Evolutionary conservation across 768 basidiomycete species (phyloP), one percentile per base, ranked within the genome.

Genomic region (Termitomyces sp.): DNA sequence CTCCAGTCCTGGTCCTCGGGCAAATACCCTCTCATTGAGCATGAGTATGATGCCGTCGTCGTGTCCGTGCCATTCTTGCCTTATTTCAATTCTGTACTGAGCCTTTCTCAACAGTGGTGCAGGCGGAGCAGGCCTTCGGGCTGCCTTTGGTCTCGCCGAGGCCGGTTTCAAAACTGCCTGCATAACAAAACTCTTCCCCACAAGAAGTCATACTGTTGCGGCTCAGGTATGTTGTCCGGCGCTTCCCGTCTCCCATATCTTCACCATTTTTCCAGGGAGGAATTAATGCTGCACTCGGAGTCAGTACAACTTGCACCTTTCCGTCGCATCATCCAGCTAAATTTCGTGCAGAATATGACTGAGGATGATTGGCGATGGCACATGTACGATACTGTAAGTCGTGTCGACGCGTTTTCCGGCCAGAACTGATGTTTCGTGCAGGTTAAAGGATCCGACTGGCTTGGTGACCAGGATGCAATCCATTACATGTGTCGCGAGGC

Each of bases 301-400:
- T 94, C 70, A 65, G 86, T 79, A 20, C 62, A 18, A 57, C 20
- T 2, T 36, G 52, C 20, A 62, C 51, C 26, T 61, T 57, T 35
- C 42, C 35, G 47, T 55, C 32, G 22, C 28, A 24, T 42, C 14
- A 28, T 48, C 28, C 59, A 2, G 61, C 65, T 53, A 22, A 61
- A 20, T 50, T 24, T 45, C 35, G 45, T 24, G 54, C 69, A 93
- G 87, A 97, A 98, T 77, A 95, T 98, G 94, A 97, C 94, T 4
- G 97, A 99, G 76, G 97, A 98, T 68, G 94, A 98, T 71, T 98
- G 95, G 94, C 79, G 94, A 74, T 97, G 94, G 95, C 95, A 97
- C 70, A 97, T 96, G 94, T 96, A 94, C 68, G 92, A 93, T 69
- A 94, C 92, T 53, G 92, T 92, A 70, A 66, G 88, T 73, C 13